Percentiles rank a stretch among this genome's conserved stretches.
Evolutionary conservation across 2,329 filamentous ascomycete species (phyloP).

Genomic region (Cladosporium sp.): DNA sequence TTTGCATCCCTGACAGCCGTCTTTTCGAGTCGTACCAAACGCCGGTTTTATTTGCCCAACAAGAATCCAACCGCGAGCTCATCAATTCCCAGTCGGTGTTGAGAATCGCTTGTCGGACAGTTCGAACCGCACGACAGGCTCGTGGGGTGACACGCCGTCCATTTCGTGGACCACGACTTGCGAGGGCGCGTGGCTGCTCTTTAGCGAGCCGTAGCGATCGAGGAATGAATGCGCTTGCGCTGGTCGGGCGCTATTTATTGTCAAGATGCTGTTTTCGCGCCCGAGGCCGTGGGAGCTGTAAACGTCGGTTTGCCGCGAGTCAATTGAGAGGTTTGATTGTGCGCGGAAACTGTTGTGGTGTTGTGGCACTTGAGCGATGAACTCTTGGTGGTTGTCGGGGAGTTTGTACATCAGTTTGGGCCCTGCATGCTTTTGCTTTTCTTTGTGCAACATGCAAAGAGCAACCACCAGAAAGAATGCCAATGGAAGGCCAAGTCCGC

Average conservation of each 20-base stretch:
- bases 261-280: not conserved
- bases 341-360: not conserved
- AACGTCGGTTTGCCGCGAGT: not conserved
- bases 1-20: not conserved
- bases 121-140: slow-evolving; percentile 3
- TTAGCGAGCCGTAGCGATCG: slow-evolving; percentile 18
- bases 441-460: slow-evolving; percentile 20
- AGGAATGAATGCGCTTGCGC: slow-evolving; percentile 17
- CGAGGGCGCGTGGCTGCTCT: slow-evolving; percentile 7
- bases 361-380: slow-evolving; percentile 16
- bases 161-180: slow-evolving; percentile 11
- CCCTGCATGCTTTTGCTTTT: slow-evolving; percentile 18
- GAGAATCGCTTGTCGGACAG: slow-evolving; percentile 11
- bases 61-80: not conserved
- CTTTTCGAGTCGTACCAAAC: slow-evolving; percentile 7
- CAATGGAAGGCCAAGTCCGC: slow-evolving; percentile 27
- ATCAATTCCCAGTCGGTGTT: slow-evolving; percentile 1
- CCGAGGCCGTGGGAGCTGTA: not conserved
- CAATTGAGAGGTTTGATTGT: slow-evolving; percentile 5
- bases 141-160: slow-evolving; percentile 11
- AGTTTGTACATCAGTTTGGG: slow-evolving; percentile 31
- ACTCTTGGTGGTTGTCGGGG: slow-evolving; percentile 26
- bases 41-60: not conserved
- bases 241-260: slow-evolving; percentile 12
- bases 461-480: slow-evolving; percentile 23